A percentile compares a stretch with the other conserved stretches of the same genome.
phyloP scores from a whole-genome alignment of 805 yeast species.

The Pichia californica region DNA sequence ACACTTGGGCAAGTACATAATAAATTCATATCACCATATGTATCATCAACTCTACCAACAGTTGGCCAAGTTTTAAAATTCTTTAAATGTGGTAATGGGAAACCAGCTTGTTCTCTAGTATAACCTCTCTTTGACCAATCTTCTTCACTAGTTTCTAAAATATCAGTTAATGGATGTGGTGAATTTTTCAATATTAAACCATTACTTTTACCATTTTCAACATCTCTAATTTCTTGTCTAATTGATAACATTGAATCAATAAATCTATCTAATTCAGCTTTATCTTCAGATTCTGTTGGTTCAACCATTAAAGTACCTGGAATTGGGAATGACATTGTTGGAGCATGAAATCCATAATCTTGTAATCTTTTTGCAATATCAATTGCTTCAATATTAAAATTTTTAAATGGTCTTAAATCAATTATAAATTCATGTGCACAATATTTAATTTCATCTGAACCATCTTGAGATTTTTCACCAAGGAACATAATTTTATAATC shows the following conservation, averaged over 20 bases:
- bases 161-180: constrained; percentile 84
- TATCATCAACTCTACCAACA: constrained; percentile 88
- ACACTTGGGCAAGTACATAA: constrained; percentile 91
- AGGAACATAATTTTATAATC: constrained; percentile 75
- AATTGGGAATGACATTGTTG: constrained; percentile 98
- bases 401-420: constrained; percentile 81
- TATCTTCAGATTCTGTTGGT: constrained; percentile 93
- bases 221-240: constrained; percentile 71
- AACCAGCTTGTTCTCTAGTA: constrained; percentile 89
- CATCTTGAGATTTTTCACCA: constrained; percentile 30
- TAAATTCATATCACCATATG: constrained; percentile 88
- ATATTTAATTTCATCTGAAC: constrained; percentile 41
- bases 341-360: constrained; percentile 98
- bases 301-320: constrained; percentile 97
- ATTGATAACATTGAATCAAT: constrained; percentile 81
- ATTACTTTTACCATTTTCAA: constrained; percentile 56
- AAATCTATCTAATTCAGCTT: constrained; percentile 84
- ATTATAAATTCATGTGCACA: constrained; percentile 97
- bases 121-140: constrained; percentile 88
- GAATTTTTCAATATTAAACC: constrained; percentile 78
- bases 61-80: constrained; percentile 90
- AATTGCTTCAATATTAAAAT: constrained; percentile 81
- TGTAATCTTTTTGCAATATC: constrained; percentile 96
- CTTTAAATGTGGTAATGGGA: constrained; percentile 72
- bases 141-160: constrained; percentile 47